Evolutionary conservation across 305 asterid species (phyloP).

Genomic region (Fraxinus platypoda): DNA sequence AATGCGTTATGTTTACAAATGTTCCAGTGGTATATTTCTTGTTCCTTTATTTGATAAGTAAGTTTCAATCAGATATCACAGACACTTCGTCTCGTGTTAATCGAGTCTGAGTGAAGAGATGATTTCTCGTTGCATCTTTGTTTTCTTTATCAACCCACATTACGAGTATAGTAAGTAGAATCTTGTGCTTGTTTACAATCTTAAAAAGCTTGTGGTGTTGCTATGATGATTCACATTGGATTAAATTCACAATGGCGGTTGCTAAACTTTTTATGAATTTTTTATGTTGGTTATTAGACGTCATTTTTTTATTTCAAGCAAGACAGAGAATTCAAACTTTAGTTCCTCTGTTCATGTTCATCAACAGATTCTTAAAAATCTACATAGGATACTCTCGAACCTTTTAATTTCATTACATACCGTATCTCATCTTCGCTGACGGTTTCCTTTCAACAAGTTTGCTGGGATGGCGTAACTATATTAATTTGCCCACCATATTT

Average conservation of each 20-base stretch:
- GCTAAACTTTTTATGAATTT: background rate
- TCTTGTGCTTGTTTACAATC: background rate
- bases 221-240: slow-evolving; percentile 6
- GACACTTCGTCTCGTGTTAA: background rate
- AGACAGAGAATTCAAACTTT: too few relatives aligned
- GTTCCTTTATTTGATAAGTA: background rate
- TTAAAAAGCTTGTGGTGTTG: background rate
- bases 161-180: background rate
- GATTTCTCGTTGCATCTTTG: background rate
- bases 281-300: background rate
- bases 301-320: too few relatives aligned
- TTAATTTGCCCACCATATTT: too few relatives aligned
- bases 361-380: too few relatives aligned
- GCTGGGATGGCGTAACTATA: too few relatives aligned
- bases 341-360: too few relatives aligned
- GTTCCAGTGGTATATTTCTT: background rate
- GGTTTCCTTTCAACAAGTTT: too few relatives aligned
- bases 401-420: too few relatives aligned
- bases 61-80: background rate
- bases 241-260: background rate
- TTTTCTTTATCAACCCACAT: background rate
- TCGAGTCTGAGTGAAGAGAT: background rate
- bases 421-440: too few relatives aligned
- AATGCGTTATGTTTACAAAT: background rate
- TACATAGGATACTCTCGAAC: too few relatives aligned